Conservation (phyloP, 352 stramenopile genomes). For the Globisporangium perplexum region DNA sequence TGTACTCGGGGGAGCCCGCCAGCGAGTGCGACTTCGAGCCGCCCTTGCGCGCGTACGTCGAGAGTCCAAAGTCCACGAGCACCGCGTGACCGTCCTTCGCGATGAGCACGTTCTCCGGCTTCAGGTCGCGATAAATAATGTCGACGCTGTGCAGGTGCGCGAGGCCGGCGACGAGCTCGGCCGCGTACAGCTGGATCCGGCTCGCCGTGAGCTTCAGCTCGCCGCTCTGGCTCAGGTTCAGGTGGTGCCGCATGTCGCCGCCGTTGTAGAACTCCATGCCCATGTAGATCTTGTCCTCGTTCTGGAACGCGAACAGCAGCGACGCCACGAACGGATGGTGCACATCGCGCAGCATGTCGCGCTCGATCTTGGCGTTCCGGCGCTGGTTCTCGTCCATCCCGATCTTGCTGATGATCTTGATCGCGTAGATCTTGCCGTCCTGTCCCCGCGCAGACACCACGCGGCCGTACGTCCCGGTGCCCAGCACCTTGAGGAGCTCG, state of each 20-base stretch:
- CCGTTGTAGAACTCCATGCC: constrained; percentile 98
- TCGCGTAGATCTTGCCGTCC: constrained; percentile 74
- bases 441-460: constrained; percentile 68
- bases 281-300: constrained; percentile 97
- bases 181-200: constrained; percentile 82
- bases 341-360: constrained; percentile 92
- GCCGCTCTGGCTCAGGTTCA: constrained; percentile 61
- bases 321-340: constrained; percentile 97
- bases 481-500: constrained; percentile 80
- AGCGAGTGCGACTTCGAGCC: constrained; percentile 61
- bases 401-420: constrained; percentile 89
- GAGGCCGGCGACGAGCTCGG: constrained; percentile 74
- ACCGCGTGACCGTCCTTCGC: constrained; percentile 86
- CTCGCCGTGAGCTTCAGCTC: constrained; percentile 60
- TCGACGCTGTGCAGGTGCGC: constrained; percentile 87
- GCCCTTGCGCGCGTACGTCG: constrained; percentile 60
- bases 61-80: constrained; percentile 90
- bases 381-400: constrained; percentile 81
- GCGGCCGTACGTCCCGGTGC: constrained; percentile 78
- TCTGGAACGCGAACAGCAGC: constrained; percentile 97
- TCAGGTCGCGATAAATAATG: constrained; percentile 88
- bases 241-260: constrained; percentile 90
- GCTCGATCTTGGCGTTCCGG: constrained; percentile 88
- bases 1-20: constrained; percentile 87
- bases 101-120: constrained; percentile 87